Base-by-base conservation (phyloP, 768 basidiomycete species). In the Rhizopogon sp. region DNA sequence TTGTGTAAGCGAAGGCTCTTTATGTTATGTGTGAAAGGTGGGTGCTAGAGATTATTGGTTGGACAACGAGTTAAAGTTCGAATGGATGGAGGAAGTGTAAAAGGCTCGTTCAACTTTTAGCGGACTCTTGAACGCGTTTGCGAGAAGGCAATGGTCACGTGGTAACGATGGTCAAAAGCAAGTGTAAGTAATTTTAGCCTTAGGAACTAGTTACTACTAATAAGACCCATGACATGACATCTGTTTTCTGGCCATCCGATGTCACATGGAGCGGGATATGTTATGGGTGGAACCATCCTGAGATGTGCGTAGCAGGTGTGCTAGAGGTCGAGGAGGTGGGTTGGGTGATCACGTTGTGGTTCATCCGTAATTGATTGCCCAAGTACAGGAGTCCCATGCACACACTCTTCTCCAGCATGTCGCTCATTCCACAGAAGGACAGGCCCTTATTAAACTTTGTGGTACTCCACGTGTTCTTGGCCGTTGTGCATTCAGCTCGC, bases 171-270 rank as follows among this genome's bases (percentile, higher is more conserved):
- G 8, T 33, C 20, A 47, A 20, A 20, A 33, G 13, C 11, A 14
- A n/a, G 29, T n/a, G 4, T 20, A n/a, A n/a, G 8, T 39, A 25
- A 25, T 5, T 25, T 25, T 25, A n/a, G n/a, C n/a, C n/a, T n/a
- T n/a, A 25, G 25, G 4, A 25, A 25, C 25, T 25, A 25, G 25
- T 25, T 5, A 25, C 25, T 25, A 5, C 6, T 17, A 9, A 41
- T n/a, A 8, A 17, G 17, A n/a, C 37, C 13, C 37, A 42, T 11
- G 41, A 35, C 33, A 71, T 71, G 69, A 61, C 71, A 44, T 72
- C 68, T 2, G 56, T 84, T 54, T 83, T 86, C 62, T 87, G 84
- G 84, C 85, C 85, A 31, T 63, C 67, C 28, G 81, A 82, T 62
- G 68, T 78, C 25, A 58, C 66, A 46, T 44, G 64, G n/a, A 66